Base-by-base conservation (phyloP, 805 yeast species). In the Cyberlindnera americana region DNA sequence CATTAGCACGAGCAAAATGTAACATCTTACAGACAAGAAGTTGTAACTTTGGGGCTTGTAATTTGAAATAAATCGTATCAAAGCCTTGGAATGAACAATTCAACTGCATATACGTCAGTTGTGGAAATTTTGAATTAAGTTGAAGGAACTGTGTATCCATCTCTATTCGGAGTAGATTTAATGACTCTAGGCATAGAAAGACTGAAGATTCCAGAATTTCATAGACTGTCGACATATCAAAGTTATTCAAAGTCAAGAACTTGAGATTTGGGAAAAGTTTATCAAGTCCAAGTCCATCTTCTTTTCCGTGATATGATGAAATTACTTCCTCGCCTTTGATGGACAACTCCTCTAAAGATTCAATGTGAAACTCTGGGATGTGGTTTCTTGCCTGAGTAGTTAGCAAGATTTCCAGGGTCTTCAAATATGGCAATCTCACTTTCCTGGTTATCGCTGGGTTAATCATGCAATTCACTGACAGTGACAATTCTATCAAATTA, bases 351-450 rank as follows among this genome's bases (percentile, higher is more conserved):
- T 31, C 38, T 18, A 44, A 18, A 2, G 38, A 19, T 12, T 38
- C 42, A 17, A 40, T 27, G 15, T 34, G 5, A 24, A 44, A 44
- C 17, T 29, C 19, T 4, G 44, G 48, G 12, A 43, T 24, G 10
- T 26, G 19, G 17, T 34, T 31, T 28, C 41, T 24, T 24, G 24
- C 42, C 27, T 4, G 19, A 14, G n/a, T 24, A 19, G 30, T 41
- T 8, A 33, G 25, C 12, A n/a, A 5, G 13, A 39, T 13, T 9
- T 30, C 32, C 14, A 43, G 33, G 13, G 19, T 36, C 29, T 24
- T 33, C 27, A 43, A 26, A 3, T n/a, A 9, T 12, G 41, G 39
- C 34, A 43, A 39, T 11, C 13, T 6, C n/a, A 39, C 4, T 3
- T 14, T 31, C 19, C 14, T 14, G 12, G 39, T 33, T 12, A 10